Evolutionary conservation across 2,329 filamentous ascomycete species (phyloP), one percentile per base, ranked within the genome.

Genomic region (Colletotrichum agaves): DNA sequence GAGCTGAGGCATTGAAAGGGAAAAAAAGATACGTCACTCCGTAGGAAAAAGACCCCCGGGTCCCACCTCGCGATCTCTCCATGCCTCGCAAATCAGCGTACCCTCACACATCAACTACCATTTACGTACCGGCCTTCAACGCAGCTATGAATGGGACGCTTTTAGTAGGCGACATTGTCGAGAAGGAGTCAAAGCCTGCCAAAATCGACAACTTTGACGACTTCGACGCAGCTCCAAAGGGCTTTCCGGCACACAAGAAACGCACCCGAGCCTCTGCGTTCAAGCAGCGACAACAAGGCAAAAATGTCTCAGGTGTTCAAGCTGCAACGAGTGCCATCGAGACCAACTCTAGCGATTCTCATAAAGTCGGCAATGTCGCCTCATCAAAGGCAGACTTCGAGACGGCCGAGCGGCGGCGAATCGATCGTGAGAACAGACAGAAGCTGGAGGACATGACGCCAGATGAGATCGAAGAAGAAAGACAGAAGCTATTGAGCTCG

Each of bases 161-260:
- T 46, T 83, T 91, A 44, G 83, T 97, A 47, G 87, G 87, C 62
- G 94, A 98, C 72, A 89, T 98, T 70, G 86, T 91, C 74, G 95
- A 98, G 81, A 91, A 92, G 70, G 85, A 88, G 49, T 79, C 87
- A 27, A 78, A 83, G 13, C 79, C 83, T 23, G 83, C 88, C 21
- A 90, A 88, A 70, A 85, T 91, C 4, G 90, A 91, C 8, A 83
- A 84, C 43, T 87, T 89, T 10, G 90, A 91, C 13, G 84, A 85
- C 52, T 81, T 87, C 44, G 87, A 87, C 58, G 79, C 82, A 10
- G 81, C 83, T 19, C 78, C 83, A 4, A 89, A 87, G 12, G 96
- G 96, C 1, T 98, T 98, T 73, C 96, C 96, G n/a, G 88, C 90
- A 66, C 94, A 94, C 78, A 96, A 92, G 78, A 93, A 92, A 77